Conservation (phyloP, 768 basidiomycete genomes). For the Psilocybe sp. region DNA sequence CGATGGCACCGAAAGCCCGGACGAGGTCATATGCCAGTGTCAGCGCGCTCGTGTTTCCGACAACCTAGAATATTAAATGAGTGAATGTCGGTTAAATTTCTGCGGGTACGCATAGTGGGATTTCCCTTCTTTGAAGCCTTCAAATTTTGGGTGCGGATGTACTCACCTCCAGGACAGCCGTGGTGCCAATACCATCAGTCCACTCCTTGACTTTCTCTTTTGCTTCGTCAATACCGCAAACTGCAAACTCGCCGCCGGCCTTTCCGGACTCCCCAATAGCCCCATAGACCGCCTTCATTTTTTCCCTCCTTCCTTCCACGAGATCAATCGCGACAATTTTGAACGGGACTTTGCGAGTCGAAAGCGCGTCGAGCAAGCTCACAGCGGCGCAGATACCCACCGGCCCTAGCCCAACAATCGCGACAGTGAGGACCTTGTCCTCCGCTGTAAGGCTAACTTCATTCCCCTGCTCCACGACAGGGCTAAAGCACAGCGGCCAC, state of each 20-base stretch:
- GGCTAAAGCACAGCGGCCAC: slow-evolving; percentile 51
- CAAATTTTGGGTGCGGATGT: slow-evolving; percentile 1
- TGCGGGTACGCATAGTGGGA: not conserved
- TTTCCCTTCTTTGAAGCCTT: too few relatives aligned
- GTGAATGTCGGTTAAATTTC: not conserved
- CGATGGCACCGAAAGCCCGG: slow-evolving; percentile 71
- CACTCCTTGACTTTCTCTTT: slow-evolving; percentile 45
- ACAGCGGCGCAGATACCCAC: slow-evolving; percentile 73
- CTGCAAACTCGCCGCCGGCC: slow-evolving; percentile 46
- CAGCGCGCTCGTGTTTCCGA: slow-evolving; percentile 65
- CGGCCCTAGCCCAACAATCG: slow-evolving; percentile 73
- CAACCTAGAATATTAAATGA: slow-evolving; percentile 45
- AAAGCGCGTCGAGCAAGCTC: slow-evolving; percentile 60
- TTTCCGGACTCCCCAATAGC: slow-evolving; percentile 43
- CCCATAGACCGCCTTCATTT: slow-evolving; percentile 56
- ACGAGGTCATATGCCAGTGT: slow-evolving; percentile 68
- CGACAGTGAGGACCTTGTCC: slow-evolving; percentile 57
- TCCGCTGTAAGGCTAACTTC: slow-evolving; percentile 34
- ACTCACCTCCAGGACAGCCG: slow-evolving; percentile 63
- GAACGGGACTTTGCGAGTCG: slow-evolving; percentile 41
- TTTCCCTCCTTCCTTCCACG: slow-evolving; percentile 51
- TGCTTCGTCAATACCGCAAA: slow-evolving; percentile 49
- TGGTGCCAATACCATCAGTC: slow-evolving; percentile 60
- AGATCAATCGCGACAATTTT: slow-evolving; percentile 67
- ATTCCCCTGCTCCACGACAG: slow-evolving; percentile 21